Conservation (phyloP, 169 alveolate species). For the Plasmodium inui region DNA sequence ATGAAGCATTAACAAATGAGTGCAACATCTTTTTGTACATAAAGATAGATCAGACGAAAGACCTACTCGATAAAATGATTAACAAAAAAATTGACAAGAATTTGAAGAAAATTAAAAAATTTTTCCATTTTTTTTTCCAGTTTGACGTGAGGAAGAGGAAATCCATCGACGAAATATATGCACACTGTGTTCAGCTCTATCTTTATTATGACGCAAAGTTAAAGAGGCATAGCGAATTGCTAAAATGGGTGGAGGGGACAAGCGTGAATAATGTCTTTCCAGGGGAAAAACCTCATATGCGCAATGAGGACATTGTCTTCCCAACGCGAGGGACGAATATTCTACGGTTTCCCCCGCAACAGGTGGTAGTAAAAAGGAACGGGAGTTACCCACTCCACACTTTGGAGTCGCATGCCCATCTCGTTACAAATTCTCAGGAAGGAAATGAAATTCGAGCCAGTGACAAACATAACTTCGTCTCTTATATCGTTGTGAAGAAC, state of each 20-base stretch:
- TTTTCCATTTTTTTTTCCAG: constrained; percentile 32
- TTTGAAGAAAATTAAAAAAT: constrained; percentile 3
- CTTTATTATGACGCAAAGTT: constrained; percentile 5
- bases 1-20: constrained; percentile 18
- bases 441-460: neutral
- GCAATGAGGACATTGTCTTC: neutral
- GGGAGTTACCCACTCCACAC: neutral
- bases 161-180: constrained; percentile 6
- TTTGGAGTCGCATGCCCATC: neutral
- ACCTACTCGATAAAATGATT: constrained; percentile 21
- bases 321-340: neutral
- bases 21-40: constrained; percentile 40
- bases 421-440: neutral
- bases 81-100: neutral
- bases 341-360: neutral
- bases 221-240: constrained; percentile 1
- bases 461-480: neutral
- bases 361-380: neutral
- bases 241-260: neutral
- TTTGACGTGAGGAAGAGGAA: constrained; percentile 57
- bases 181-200: neutral
- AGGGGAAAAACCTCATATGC: neutral
- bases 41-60: constrained; percentile 24
- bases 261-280: neutral
- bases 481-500: neutral